Percentiles rank a stretch among this genome's conserved stretches.
phyloP scores from a whole-genome alignment of 371 early-diverging fungal species.

The Modicella reniformis region DNA sequence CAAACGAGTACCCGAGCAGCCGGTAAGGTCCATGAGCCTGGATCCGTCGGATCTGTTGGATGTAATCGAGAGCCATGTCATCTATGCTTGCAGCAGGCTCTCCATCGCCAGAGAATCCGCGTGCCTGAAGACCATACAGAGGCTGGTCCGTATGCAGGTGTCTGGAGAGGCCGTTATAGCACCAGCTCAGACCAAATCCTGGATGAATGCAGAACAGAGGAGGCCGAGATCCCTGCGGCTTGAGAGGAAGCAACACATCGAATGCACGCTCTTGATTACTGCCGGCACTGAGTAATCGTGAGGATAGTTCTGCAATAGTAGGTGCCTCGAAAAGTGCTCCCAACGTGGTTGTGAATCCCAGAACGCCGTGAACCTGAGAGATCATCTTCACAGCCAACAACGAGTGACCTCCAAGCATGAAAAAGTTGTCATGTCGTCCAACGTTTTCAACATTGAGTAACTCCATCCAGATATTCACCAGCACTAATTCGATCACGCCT shows the following conservation, averaged over 20 bases:
- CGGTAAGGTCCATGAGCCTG: constrained; percentile 24
- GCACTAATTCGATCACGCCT: background rate
- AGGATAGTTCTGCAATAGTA: constrained; percentile 3
- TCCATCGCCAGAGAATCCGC: constrained; percentile 4
- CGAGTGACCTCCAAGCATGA: constrained; percentile 24
- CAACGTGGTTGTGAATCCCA: no score
- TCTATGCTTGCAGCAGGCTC: constrained; percentile 6
- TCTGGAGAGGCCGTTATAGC: background rate
- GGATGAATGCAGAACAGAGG: constrained; percentile 23
- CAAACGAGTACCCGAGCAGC: constrained; percentile 18
- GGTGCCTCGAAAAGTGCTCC: constrained; percentile 9
- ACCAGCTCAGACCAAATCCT: constrained; percentile 17
- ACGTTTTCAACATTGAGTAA: constrained; percentile 8
- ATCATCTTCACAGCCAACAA: constrained; percentile 18
- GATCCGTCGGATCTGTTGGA: constrained; percentile 14
- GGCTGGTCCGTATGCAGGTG: constrained; percentile 16
- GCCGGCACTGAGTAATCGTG: background rate
- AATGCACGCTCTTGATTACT: constrained; percentile 1
- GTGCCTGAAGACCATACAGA: constrained; percentile 13
- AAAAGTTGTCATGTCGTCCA: constrained; percentile 30
- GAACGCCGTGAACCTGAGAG: no score
- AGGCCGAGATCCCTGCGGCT: constrained; percentile 4
- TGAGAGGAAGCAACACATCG: constrained; percentile 13
- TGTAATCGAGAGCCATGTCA: constrained; percentile 17
- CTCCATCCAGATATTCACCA: constrained; percentile 8